Base-by-base conservation (phyloP, 2,329 filamentous ascomycete species). In the Tolypocladium inflatum region DNA sequence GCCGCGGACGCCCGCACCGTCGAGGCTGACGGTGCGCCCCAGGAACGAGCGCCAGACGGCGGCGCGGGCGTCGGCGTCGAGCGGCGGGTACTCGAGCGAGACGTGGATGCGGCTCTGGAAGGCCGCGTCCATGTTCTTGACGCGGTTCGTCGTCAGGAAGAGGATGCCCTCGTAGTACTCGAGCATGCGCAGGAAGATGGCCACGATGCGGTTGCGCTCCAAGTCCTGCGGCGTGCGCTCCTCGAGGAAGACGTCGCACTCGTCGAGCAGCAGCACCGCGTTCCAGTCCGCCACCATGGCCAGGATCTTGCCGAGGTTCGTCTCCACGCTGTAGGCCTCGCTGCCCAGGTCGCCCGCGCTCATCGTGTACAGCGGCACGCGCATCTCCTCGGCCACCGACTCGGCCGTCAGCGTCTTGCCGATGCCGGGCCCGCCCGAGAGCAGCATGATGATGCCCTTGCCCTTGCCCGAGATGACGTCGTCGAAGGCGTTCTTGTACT, bases 281-380 rank as follows among this genome's bases (percentile, higher is more conserved):
- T 74, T 70, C 76, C 75, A 78, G 60, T 66, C 65, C 5, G 88
- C 84, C 1, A 88, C 87, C 60, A 92, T 85, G 66, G 89, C 85
- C 60, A 92, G 63, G 56, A 71, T 70, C 0, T 59, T 61, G 0
- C 57, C 33, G 0, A 90, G 78, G 63, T 85, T 84, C 13, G 74
- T 74, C 69, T 90, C 89, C 0, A 92, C 79, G 19, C 80, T 80
- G 59, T 80, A 78, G 0, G 85, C 80, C 57, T 86, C 81, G 1
- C 84, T 84, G 35, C 89, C 88, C 0, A 92, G 78, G 67, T 91
- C 88, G 37, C 88, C 88, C 0, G 87, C 87, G 60, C 74, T 76
- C 54, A 83, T 73, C 30, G 73, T 74, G 64, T 81, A 80, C 7
- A 83, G 71, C 2, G 79, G 81, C 43, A 75, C 73, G 51, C 71